Evolutionary conservation across 495 filamentous ascomycete species (phyloP).

Genomic region (Jackrogersella multiformis): DNA sequence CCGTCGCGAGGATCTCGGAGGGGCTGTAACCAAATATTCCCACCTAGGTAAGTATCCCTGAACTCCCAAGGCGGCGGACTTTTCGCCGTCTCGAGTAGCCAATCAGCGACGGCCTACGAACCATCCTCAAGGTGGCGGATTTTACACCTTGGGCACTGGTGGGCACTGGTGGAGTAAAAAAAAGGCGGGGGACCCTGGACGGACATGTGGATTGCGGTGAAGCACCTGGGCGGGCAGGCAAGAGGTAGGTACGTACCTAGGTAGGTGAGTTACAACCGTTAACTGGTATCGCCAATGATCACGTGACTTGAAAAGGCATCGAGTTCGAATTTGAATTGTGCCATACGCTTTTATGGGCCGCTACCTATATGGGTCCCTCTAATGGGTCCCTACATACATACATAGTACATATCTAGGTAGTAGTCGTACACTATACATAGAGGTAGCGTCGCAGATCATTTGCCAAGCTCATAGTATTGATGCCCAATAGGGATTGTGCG

Average conservation of each 20-base stretch:
- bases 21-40: conserved; percentile 13
- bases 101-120: conserved; percentile 17
- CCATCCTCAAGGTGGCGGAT: conserved; percentile 4
- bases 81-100: conserved; percentile 10
- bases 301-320: conserved; percentile 8
- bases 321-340: not conserved
- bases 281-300: conserved; percentile 23
- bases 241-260: too few relatives aligned
- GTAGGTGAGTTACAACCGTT: too few relatives aligned
- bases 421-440: too few relatives aligned
- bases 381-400: too few relatives aligned
- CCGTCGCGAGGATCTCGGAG: not conserved
- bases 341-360: too few relatives aligned
- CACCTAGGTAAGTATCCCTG: conserved; percentile 3
- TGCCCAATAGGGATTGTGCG: conserved; percentile 9
- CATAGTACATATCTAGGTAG: too few relatives aligned
- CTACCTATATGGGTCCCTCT: too few relatives aligned
- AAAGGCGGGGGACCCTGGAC: conserved; percentile 37
- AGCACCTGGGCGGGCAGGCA: not conserved
- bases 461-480: conserved; percentile 13
- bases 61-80: conserved; percentile 18
- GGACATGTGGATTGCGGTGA: conserved; percentile 11
- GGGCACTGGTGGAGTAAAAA: too few relatives aligned
- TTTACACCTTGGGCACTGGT: not conserved
- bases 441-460: conserved; percentile 15